Conservation (phyloP, 495 filamentous ascomycete genomes). For the Penicillium goetzii region DNA sequence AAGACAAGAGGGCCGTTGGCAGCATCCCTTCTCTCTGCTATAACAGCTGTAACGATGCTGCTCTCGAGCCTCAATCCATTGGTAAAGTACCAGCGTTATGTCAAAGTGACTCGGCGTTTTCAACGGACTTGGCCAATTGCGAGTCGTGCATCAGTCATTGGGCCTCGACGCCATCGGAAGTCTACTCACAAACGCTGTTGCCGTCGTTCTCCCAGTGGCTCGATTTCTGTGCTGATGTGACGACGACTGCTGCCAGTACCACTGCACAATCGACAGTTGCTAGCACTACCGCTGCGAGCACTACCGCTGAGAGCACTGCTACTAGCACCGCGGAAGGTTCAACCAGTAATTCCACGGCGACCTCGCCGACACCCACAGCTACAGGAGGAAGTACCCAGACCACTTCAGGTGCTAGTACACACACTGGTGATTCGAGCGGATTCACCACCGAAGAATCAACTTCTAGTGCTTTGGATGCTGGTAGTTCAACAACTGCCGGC, state of each 20-base stretch:
- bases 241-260: slow-evolving; percentile 10
- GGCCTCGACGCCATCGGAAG: slow-evolving; percentile 9
- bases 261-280: slow-evolving; percentile 3
- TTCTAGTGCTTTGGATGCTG: background rate
- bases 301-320: background rate
- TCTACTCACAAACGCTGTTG: slow-evolving; percentile 17
- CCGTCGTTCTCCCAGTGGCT: slow-evolving; percentile 27
- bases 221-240: slow-evolving; percentile 26
- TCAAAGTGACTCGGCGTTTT: slow-evolving; percentile 44
- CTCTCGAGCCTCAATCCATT: slow-evolving; percentile 45
- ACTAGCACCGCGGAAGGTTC: background rate
- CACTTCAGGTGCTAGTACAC: slow-evolving; percentile 1
- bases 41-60: slow-evolving; percentile 55
- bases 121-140: slow-evolving; percentile 40
- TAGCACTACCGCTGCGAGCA: slow-evolving; percentile 11
- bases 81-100: slow-evolving; percentile 56
- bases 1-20: slow-evolving; percentile 11
- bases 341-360: background rate
- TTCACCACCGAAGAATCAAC: background rate
- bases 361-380: background rate
- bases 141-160: slow-evolving; percentile 23
- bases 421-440: background rate
- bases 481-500: background rate
- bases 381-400: slow-evolving; percentile 4
- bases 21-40: slow-evolving; percentile 52